Evolutionary conservation across 208 protist species (phyloP).

Genomic region (Leishmania turanica): DNA sequence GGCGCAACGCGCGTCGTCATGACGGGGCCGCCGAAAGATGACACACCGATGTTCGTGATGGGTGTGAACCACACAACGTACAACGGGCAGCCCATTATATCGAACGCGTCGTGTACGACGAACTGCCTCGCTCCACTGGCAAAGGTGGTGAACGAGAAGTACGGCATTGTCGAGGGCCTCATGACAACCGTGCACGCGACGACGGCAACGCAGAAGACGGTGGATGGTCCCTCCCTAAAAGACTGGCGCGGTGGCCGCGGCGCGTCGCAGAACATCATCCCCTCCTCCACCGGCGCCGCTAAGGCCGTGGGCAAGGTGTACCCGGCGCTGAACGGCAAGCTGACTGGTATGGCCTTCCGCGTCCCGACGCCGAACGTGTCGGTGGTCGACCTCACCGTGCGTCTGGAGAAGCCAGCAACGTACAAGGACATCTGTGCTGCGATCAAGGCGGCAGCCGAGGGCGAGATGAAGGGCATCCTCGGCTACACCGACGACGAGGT

Average conservation of each 20-base stretch:
- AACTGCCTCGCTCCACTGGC: slow-evolving; percentile 99
- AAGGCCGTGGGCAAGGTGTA: slow-evolving; percentile 98
- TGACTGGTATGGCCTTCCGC: slow-evolving; percentile 99
- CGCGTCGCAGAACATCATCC: slow-evolving; percentile 99
- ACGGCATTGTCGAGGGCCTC: slow-evolving; percentile 96
- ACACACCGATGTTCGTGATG: slow-evolving; percentile 98
- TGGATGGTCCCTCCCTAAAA: slow-evolving; percentile 98
- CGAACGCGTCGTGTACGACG: slow-evolving; percentile 99
- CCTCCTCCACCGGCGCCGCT: slow-evolving; percentile 98
- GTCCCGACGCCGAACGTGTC: slow-evolving; percentile 99
- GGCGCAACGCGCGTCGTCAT: slow-evolving; percentile 99
- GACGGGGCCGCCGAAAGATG: slow-evolving; percentile 97
- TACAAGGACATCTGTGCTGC: slow-evolving; percentile 97
- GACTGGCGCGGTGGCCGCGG: slow-evolving; percentile 98
- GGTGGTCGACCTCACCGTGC: slow-evolving; percentile 98
- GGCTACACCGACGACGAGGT: slow-evolving; percentile 98
- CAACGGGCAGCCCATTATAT: slow-evolving; percentile 91
- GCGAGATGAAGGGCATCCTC: slow-evolving; percentile 96
- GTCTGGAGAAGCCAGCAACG: slow-evolving; percentile 89
- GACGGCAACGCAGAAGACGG: slow-evolving; percentile 99
- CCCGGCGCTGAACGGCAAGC: slow-evolving; percentile 88
- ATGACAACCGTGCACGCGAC: slow-evolving; percentile 99
- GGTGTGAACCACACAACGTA: slow-evolving; percentile 98
- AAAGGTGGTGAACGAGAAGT: slow-evolving; percentile 97
- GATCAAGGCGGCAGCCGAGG: slow-evolving; percentile 93